Evolutionary conservation across 768 basidiomycete genomes (phyloP).

Genomic region (Mycena pura): DNA sequence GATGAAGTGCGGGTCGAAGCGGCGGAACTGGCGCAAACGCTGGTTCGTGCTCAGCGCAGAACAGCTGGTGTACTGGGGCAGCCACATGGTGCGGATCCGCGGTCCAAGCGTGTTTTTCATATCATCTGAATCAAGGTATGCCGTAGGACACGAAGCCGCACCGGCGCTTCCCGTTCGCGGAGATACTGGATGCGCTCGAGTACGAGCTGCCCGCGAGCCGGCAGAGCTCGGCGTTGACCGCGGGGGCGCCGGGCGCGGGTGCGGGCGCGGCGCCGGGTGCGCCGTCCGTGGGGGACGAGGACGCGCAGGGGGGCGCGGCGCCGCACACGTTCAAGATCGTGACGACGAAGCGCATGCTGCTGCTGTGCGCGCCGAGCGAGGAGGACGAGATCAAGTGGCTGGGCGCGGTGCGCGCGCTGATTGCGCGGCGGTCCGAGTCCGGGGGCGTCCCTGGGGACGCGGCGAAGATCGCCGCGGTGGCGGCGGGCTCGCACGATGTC

Average conservation of each 20-base stretch:
- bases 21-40: conserved; percentile 94
- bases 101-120: conserved; percentile 20
- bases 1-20: conserved; percentile 94
- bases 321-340: conserved; percentile 93
- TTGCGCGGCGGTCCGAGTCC: conserved; percentile 70
- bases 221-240: conserved; percentile 48
- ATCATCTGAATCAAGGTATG: conserved; percentile 11
- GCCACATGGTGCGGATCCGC: conserved; percentile 84
- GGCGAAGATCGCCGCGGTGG: conserved; percentile 30
- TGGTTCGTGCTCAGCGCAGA: conserved; percentile 96
- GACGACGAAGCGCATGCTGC: conserved; percentile 87
- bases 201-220: conserved; percentile 69
- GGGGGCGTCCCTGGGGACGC: conserved; percentile 57
- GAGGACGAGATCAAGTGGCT: conserved; percentile 99
- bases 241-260: conserved; percentile 32
- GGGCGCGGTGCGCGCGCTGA: conserved; percentile 90
- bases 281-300: conserved; percentile 38
- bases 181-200: conserved; percentile 93
- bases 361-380: conserved; percentile 93
- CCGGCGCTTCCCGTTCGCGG: conserved; percentile 81
- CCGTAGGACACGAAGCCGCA: conserved; percentile 94
- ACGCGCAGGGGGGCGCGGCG: conserved; percentile 48
- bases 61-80: conserved; percentile 85
- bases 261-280: background rate
- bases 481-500: conserved; percentile 24